These are phyloP conservation scores for Cymbopogon citratus DNA, from an alignment of 176 grass and related monocot species.

Conservation along the genomic window DNA sequence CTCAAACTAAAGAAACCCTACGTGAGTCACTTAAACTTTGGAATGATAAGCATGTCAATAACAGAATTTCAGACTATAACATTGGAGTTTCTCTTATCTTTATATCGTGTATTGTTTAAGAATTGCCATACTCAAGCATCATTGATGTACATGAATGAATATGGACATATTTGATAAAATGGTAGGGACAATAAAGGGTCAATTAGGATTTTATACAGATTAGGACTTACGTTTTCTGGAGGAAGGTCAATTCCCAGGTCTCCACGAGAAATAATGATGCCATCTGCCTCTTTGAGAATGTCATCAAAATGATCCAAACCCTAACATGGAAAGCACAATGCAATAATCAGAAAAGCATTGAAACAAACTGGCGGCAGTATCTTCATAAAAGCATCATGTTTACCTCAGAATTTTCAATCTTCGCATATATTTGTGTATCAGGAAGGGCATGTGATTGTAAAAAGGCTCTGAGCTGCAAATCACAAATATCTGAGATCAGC, in stretches of 20 bases:
- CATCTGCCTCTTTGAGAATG: conserved; percentile 90
- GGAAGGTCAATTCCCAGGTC: conserved; percentile 89
- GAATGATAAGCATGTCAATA: not conserved
- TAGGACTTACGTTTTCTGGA: conserved; percentile 68
- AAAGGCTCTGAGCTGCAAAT: conserved; percentile 81
- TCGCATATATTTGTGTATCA: conserved; percentile 89
- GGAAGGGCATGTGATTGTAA: conserved; percentile 61
- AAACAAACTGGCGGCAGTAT: conserved; percentile 16
- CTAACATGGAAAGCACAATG: conserved; percentile 38
- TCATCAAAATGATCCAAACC: conserved; percentile 97
- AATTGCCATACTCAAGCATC: not conserved
- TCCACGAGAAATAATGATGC: conserved; percentile 83
- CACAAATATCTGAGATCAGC: conserved; percentile 24
- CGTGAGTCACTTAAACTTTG: not conserved
- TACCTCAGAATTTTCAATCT: conserved; percentile 97
- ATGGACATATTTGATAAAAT: conserved; percentile 16
- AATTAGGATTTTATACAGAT: not conserved
- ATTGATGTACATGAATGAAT: conserved; percentile 1
- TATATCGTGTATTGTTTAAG: not conserved
- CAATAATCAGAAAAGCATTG: conserved; percentile 14
- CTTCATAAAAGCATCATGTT: not conserved
- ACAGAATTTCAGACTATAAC: not conserved
- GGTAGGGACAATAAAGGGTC: not conserved
- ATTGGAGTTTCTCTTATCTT: not conserved
- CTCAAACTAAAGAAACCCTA: not conserved